Base-by-base conservation (phyloP, 129 eudicot genomes). In the Kitagawia praeruptora region DNA sequence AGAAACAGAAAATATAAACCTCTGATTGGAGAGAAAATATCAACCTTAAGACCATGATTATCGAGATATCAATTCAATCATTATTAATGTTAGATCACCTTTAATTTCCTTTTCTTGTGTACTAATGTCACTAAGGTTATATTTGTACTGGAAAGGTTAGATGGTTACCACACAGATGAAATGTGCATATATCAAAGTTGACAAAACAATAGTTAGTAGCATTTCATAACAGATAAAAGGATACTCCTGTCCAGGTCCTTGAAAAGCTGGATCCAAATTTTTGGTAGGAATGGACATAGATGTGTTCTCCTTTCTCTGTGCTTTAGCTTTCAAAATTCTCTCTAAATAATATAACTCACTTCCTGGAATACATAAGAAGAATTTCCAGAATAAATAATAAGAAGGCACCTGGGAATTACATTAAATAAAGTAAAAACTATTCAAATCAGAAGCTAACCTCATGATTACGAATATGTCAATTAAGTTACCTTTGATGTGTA, bases 171-270 rank as follows among this genome's bases (percentile, higher is more conserved):
- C 44, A 25, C n/a, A 77, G 14, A 41, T 77, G 67, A 39, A 16
- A 39, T 37, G 4, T 40, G 12, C 39, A 77, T 19, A 78, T 78
- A n/a, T 51, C 44, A 56, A 78, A 49, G 19, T 42, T 78, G 63
- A 78, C 44, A 28, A 13, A 7, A 64, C 28, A 45, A 18, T 41
- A 16, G 21, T 18, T 21, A 66, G n/a, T 6, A 63, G 48, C 27
- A 78, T 61, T 27, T 21, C 25, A 23, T 34, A 21, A 42, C 72
- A 66, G 64, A 76, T 23, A 5, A 34, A 86, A 87, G 97, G 98
- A 94, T 94, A 94, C 98, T 93, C 93, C 79, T 94, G 98, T 46
- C 98, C 98, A 81, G 96, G 96, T 76, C 91, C 93, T 84, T 89
- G 97, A 77, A 94, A 91, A 82, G 98, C 97, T 81, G 97, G 91